A percentile compares a stretch with the other conserved stretches of the same genome.
Conservation (phyloP, 768 basidiomycete genomes). For the Leccinum disarticulatum region DNA sequence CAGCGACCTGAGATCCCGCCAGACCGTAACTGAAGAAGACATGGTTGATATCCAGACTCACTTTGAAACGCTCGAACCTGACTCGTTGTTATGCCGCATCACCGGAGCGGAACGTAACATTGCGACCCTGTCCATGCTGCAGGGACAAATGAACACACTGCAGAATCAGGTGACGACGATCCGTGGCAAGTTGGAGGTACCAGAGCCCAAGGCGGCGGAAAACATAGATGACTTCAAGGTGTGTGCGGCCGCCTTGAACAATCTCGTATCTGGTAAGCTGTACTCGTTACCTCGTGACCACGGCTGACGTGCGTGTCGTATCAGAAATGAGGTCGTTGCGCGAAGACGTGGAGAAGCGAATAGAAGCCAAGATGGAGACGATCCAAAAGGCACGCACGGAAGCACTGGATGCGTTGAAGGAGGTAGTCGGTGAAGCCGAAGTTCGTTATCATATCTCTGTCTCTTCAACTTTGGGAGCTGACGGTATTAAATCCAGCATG, state of each 20-base stretch:
- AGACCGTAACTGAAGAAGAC: constrained; percentile 30
- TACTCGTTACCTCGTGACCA: not conserved
- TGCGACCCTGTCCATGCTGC: constrained; percentile 29
- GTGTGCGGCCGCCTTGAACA: constrained; percentile 37
- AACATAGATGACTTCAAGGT: constrained; percentile 25
- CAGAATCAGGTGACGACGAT: constrained; percentile 22
- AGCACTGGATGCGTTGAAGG: constrained; percentile 37
- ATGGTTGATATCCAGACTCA: constrained; percentile 35
- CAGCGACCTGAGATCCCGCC: constrained; percentile 23
- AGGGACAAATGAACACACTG: constrained; percentile 22
- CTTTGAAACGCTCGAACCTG: constrained; percentile 39
- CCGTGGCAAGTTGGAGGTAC: constrained; percentile 21
- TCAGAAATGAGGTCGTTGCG: constrained; percentile 48
- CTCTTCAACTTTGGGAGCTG: constrained; percentile 18
- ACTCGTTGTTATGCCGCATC: constrained; percentile 32
- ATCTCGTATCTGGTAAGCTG: constrained; percentile 43
- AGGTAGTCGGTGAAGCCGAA: constrained; percentile 35
- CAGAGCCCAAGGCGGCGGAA: constrained; percentile 9
- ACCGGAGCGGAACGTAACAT: constrained; percentile 31
- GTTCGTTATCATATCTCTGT: constrained; percentile 20
- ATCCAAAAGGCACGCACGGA: constrained; percentile 42
- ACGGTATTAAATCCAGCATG: constrained; percentile 25
- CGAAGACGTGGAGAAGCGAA: constrained; percentile 43
- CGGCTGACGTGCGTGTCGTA: not conserved
- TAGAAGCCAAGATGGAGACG: constrained; percentile 45